Evolutionary conservation across 257 asterid genomes (phyloP), one percentile per base, ranked within the genome.

Genomic region (Primulina huaijiensis): DNA sequence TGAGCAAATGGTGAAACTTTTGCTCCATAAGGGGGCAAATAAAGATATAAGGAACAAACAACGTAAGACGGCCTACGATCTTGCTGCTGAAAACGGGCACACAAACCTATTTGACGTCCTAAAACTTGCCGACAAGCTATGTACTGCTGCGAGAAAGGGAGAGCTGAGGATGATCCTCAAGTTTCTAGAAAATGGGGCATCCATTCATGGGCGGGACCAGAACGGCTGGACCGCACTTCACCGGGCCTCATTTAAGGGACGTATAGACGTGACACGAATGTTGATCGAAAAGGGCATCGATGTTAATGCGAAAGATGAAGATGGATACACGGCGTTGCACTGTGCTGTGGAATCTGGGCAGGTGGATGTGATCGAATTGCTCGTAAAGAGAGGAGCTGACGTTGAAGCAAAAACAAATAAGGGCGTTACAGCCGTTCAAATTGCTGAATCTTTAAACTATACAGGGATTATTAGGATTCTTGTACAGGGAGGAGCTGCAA

Each of bases 151-250:
- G 0, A 66, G 96, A 33, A 87, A 87, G 57, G 96, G 97, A 1
- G 92, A 90, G 20, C 76, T 84, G 0, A 73, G 97, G 77, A 77
- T 84, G 76, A 81, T 90, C 63, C 76, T 77, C 6, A 69, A 87
- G 75, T 86, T 87, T 0, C 72, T 90, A 0, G 96, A 88, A 35
- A 82, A 69, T 1, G 96, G 97, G 1, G 97, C 95, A 0, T 70
- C 73, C 16, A 78, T 87, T 19, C 84, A 88, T 37, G 92, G 96
- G 0, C 83, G 89, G 0, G 96, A 90, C 38, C 96, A 87, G 27
- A 80, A 87, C 8, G 92, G 96, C 2, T 90, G 96, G 95, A 88
- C 88, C 0, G 89, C 87, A 7, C 81, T 90, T 25, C 97, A 90
- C 64, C 60, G 97, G 20, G 92, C 95, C 0, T 82, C 90, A 3